These are phyloP conservation scores for Aspergillus ochraceoroseus DNA, from an alignment of 2,329 filamentous ascomycete genomes.

Conservation along the genomic window DNA sequence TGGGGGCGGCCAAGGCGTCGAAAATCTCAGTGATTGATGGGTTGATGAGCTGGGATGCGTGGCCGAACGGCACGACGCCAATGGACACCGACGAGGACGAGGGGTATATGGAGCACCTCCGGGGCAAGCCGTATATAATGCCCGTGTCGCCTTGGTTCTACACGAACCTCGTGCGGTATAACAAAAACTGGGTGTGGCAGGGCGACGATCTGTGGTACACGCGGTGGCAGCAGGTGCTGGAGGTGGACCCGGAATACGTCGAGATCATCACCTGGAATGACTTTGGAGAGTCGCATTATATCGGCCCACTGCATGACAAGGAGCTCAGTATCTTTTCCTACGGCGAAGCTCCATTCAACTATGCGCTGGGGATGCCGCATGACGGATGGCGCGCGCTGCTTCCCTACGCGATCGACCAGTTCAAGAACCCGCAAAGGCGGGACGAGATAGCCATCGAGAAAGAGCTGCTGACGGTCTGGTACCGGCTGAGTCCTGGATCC, in stretches of 20 bases:
- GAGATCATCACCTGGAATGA: constrained; percentile 59
- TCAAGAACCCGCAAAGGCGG: constrained; percentile 26
- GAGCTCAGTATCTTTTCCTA: constrained; percentile 38
- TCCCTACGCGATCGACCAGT: constrained; percentile 36
- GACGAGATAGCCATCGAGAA: constrained; percentile 22
- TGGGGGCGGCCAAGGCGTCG: constrained; percentile 19
- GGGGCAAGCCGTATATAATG: constrained; percentile 48
- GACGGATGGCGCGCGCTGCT: constrained; percentile 32
- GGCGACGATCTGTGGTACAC: constrained; percentile 58
- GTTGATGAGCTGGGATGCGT: constrained; percentile 43
- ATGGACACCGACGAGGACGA: constrained; percentile 39
- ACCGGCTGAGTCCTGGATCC: constrained; percentile 19
- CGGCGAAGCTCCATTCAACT: constrained; percentile 39
- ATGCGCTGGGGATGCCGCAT: constrained; percentile 28
- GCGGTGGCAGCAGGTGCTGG: constrained; percentile 54
- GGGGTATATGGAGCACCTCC: constrained; percentile 37
- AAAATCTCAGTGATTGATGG: constrained; percentile 34
- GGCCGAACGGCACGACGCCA: constrained; percentile 38
- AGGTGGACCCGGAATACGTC: constrained; percentile 50
- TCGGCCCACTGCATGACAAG: constrained; percentile 47
- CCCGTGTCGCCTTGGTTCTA: constrained; percentile 55
- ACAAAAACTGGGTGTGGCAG: constrained; percentile 61
- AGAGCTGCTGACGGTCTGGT: constrained; percentile 30
- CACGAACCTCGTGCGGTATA: constrained; percentile 53
- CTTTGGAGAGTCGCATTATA: constrained; percentile 58